Evolutionary conservation across 495 filamentous ascomycete genomes (phyloP).

Genomic region (Penicillium egyptiacum): DNA sequence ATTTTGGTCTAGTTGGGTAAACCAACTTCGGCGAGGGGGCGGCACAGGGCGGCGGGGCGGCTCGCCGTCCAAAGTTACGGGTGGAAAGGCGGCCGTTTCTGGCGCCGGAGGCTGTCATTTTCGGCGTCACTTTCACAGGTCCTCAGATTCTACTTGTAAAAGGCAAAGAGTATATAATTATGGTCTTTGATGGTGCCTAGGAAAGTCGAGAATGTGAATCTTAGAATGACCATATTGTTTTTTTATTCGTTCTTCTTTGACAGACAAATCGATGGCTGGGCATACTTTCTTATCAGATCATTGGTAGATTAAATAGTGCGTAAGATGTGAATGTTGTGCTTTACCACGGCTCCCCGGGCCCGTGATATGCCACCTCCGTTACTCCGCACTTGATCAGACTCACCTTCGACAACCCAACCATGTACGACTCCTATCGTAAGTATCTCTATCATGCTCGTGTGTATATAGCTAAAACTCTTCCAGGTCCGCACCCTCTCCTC

Average conservation of each 20-base stretch:
- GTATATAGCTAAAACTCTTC: constrained; percentile 17
- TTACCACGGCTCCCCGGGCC: neutral
- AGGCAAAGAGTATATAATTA: too few species aligned
- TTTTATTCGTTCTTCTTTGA: too few species aligned
- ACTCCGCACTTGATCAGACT: constrained; percentile 8
- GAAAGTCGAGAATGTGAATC: neutral
- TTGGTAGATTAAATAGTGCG: neutral
- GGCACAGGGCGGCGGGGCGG: too few species aligned
- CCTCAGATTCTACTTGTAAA: too few species aligned
- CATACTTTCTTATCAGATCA: neutral
- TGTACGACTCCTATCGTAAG: constrained; percentile 51
- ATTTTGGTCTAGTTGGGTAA: too few species aligned
- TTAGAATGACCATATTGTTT: too few species aligned
- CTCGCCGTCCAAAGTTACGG: too few species aligned
- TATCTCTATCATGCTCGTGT: neutral
- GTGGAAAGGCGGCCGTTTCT: too few species aligned
- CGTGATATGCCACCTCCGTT: neutral
- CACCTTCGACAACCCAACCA: constrained; percentile 15
- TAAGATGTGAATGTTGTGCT: neutral
- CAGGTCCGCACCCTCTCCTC: constrained; percentile 82
- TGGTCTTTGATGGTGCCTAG: neutral
- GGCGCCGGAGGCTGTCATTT: too few species aligned
- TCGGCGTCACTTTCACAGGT: too few species aligned
- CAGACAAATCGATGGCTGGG: too few species aligned
- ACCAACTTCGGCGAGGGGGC: too few species aligned